phyloP scores from a whole-genome alignment of 208 protist species.

The Trypanosoma rangeli region DNA sequence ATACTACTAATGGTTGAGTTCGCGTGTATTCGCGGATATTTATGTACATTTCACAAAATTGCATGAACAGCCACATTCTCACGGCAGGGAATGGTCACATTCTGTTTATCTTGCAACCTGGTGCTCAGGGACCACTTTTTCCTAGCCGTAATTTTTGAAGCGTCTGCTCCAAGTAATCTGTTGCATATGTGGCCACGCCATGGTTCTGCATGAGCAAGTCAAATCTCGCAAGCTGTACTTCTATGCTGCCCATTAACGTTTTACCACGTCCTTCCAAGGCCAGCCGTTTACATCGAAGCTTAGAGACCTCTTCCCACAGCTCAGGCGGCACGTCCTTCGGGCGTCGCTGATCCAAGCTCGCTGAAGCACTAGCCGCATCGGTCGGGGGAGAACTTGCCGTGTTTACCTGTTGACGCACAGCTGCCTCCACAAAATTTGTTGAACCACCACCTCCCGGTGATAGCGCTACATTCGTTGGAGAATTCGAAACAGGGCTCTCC shows the following conservation, averaged over 20 bases:
- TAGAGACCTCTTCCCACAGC: conserved; percentile 49
- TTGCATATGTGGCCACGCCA: conserved; percentile 42
- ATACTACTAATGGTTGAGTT: neutral
- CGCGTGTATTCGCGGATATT: conserved; percentile 4
- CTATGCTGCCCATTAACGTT: conserved; percentile 17
- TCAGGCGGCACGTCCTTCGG: conserved; percentile 42
- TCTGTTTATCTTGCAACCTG: neutral
- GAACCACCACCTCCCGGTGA: neutral
- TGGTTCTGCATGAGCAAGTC: conserved; percentile 47
- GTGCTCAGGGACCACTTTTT: conserved; percentile 5
- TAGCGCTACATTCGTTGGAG: neutral
- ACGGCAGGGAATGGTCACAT: conserved; percentile 1
- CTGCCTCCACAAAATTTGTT: neutral
- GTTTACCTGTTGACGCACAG: neutral
- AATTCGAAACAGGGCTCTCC: neutral
- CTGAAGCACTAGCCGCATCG: neutral
- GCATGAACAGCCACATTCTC: neutral
- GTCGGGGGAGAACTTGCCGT: neutral
- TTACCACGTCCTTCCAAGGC: conserved; percentile 35
- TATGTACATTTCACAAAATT: conserved; percentile 6
- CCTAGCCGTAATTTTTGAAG: conserved; percentile 3
- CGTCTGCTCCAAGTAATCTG: conserved; percentile 27
- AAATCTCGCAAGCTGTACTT: conserved; percentile 39
- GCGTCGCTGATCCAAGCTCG: neutral
- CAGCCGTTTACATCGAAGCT: conserved; percentile 34